Evolutionary conservation across 2,329 filamentous ascomycete genomes (phyloP).

Genomic region (Phoma sp.): DNA sequence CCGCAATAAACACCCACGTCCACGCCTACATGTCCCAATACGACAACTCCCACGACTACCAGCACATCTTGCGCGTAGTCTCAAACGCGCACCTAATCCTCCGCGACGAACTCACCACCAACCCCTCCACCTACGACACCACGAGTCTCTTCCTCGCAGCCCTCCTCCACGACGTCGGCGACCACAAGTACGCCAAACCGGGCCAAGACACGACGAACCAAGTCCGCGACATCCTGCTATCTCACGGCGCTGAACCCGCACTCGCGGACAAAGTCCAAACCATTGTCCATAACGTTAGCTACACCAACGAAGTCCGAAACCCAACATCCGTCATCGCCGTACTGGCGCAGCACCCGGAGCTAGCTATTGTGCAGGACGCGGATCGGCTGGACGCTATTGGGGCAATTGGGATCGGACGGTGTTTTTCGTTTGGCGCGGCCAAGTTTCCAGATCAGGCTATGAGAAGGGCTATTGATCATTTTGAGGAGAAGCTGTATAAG

Average conservation of each 20-base stretch:
- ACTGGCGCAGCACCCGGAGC: slow-evolving; percentile 71
- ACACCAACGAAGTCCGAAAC: slow-evolving; percentile 73
- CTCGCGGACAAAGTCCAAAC: slow-evolving; percentile 72
- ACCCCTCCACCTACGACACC: slow-evolving; percentile 55
- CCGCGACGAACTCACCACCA: slow-evolving; percentile 52
- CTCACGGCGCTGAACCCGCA: slow-evolving; percentile 60
- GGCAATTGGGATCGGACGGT: slow-evolving; percentile 80
- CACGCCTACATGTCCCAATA: slow-evolving; percentile 48
- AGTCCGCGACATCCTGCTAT: slow-evolving; percentile 62
- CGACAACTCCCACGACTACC: slow-evolving; percentile 87
- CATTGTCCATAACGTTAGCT: slow-evolving; percentile 79
- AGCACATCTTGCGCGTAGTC: slow-evolving; percentile 81
- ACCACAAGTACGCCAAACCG: slow-evolving; percentile 73
- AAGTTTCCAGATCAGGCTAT: slow-evolving; percentile 35
- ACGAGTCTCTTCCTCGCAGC: slow-evolving; percentile 71
- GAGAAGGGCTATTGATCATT: slow-evolving; percentile 43
- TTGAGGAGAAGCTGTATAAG: slow-evolving; percentile 44
- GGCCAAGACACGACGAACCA: slow-evolving; percentile 64
- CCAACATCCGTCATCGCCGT: slow-evolving; percentile 65
- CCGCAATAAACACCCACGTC: slow-evolving; percentile 40
- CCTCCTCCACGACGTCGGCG: slow-evolving; percentile 77
- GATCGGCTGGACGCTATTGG: slow-evolving; percentile 92
- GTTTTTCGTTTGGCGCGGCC: slow-evolving; percentile 75
- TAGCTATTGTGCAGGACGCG: slow-evolving; percentile 88
- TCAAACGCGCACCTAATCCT: slow-evolving; percentile 73